Evolutionary conservation across 345 rosid genomes (phyloP), one percentile per base, ranked within the genome.

Genomic region (Syzygium aqueum): DNA sequence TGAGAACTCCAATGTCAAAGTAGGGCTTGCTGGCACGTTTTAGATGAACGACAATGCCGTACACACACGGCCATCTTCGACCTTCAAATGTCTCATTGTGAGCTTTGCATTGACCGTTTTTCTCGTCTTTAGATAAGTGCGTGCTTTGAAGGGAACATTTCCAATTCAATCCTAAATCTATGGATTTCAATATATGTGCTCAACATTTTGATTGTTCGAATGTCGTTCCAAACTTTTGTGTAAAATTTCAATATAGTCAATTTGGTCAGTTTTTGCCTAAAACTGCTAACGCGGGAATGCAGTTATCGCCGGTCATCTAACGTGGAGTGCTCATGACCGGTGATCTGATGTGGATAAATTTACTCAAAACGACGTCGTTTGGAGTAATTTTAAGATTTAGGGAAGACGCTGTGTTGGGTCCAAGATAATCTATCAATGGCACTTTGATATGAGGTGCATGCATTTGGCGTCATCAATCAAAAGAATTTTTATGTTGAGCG

Each of bases 271-370:
- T n/a, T 61, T n/a, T 61, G n/a, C 8, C 0, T 61, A 1, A 30
- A 61, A 61, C n/a, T 61, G 33, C 8, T 61, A 61, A 61, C 14
- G 14, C 5, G 4, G 3, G 3, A 6, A 8, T 0, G 1, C 2
- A 59, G 0, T 59, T 59, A 27, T 59, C 1, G 0, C 8, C 1
- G 1, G 6, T 27, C 2, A 27, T 12, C 3, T 12, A 5, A 12
- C n/a, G n/a, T 59, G 67, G 16, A 16, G 8, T 15, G n/a, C 17
- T 17, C 23, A 56, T 5, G 7, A 40, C 6, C 3, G 43, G 43
- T 1, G 6, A 40, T 40, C 43, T 40, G 43, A 40, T 3, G 43
- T 40, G 7, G 0, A 63, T 3, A 28, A 63, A 63, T n/a, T 63
- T 63, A 65, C 3, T 16, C 21, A 0, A 2, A 30, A 4, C 1